Evolutionary conservation across 2,329 filamentous ascomycete genomes (phyloP), one percentile per base, ranked within the genome.

Genomic region (Phyllosticta ampelicida): DNA sequence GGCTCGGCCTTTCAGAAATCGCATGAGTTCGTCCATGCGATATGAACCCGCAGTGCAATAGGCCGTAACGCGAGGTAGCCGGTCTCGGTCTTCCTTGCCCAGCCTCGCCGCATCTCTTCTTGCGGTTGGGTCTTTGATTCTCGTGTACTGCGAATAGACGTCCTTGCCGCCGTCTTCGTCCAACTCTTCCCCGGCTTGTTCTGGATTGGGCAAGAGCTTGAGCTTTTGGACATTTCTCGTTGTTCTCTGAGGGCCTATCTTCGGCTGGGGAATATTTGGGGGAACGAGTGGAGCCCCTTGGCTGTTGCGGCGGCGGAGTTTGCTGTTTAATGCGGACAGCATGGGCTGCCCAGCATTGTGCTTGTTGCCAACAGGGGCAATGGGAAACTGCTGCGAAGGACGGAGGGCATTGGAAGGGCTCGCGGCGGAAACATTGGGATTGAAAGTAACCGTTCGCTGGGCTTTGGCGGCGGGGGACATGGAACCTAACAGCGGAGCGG

Each of bases 181-280:
- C 18, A 66, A 64, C 26, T 79, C 84, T 50, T 91, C 89, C 23
- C 89, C 87, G 36, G 82, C 89, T 51, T 89, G 80, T 60, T 95
- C 89, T 0, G 91, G 90, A 68, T 94, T 94, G 0, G 94, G 94
- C 16, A 99, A 77, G n/a, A 99, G 81, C 75, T 99, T 99, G 61
- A 99, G 80, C 76, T 99, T 99, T 76, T 97, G 90, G 1, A 90
- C 90, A 63, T 89, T 96, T 73, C 96, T 95, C 21, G 91, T 95
- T 59, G 90, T 97, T 71, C 94, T 80, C 71, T 99, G 94, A 0
- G 94, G 92, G 1, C 94, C 94, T 60, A 96, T 90, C 74, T 97
- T 96, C 55, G 80, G 74, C 9, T 67, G 73, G 1, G 75, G 71
- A n/a, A 71, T 65, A 8, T 68, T 65, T 3, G 77, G 72, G 36